These are phyloP conservation scores for Colletotrichum australisinense DNA, from an alignment of 2,329 filamentous ascomycete genomes.

Conservation along the genomic window DNA sequence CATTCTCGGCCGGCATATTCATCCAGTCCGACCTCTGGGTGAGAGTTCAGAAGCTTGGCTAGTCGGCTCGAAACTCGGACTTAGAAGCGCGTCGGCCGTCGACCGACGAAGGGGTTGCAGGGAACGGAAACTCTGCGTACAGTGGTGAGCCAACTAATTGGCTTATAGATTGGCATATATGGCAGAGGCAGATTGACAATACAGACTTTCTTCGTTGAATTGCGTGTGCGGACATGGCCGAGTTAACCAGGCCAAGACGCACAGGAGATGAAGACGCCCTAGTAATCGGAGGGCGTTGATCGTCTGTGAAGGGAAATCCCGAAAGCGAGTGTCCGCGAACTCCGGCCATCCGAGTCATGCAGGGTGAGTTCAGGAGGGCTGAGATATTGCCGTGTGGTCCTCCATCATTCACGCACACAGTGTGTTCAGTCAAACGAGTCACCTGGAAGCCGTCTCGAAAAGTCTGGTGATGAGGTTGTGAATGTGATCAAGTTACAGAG, in stretches of 20 bases:
- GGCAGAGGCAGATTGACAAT: constrained; percentile 14
- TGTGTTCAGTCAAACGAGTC: not conserved
- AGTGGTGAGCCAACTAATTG: not conserved
- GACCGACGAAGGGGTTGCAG: not conserved
- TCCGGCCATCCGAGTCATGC: constrained; percentile 1
- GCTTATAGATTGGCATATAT: constrained; percentile 12
- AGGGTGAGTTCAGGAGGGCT: not conserved
- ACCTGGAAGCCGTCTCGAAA: not conserved
- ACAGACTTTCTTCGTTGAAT: not conserved
- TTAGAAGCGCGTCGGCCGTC: too few relatives aligned
- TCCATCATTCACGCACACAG: not conserved
- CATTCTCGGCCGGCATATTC: constrained; percentile 47
- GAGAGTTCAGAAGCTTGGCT: constrained; percentile 38
- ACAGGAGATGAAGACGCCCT: not conserved
- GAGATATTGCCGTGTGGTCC: not conserved
- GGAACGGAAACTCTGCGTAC: too few relatives aligned
- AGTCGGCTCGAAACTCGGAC: not conserved
- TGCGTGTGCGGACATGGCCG: not conserved
- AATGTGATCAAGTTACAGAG: not conserved
- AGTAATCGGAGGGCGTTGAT: not conserved
- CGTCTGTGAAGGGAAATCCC: not conserved
- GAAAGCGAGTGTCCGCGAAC: not conserved
- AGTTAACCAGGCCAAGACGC: not conserved
- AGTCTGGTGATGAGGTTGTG: not conserved
- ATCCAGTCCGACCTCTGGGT: constrained; percentile 46